phyloP scores from a whole-genome alignment of 140 eudicot genomes.

The Senecio squalidus region DNA sequence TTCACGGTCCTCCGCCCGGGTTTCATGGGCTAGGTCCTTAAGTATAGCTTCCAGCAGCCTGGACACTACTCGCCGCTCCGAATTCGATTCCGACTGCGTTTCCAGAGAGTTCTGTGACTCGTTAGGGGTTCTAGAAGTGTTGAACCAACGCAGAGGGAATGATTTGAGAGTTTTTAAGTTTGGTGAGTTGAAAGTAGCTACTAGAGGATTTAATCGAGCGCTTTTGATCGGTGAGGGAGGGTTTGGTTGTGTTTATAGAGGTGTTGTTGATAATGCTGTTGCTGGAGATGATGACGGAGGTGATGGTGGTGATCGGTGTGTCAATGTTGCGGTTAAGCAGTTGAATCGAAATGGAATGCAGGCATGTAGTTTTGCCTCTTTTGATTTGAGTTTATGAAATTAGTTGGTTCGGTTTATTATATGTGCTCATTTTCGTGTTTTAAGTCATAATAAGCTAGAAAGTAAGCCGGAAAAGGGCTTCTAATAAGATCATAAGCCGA shows the following conservation, averaged over 20 bases:
- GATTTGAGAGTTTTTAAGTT: slow-evolving; percentile 60
- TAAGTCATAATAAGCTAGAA: too few species aligned
- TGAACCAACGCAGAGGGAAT: slow-evolving; percentile 43
- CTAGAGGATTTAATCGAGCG: slow-evolving; percentile 52
- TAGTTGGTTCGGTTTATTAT: too few species aligned
- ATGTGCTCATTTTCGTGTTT: too few species aligned
- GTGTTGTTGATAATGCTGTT: slow-evolving; percentile 33
- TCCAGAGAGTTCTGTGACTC: slow-evolving; percentile 42
- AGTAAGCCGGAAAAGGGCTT: too few species aligned
- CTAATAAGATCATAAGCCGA: too few species aligned
- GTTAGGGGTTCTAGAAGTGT: slow-evolving; percentile 33
- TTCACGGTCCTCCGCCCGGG: slow-evolving; percentile 42
- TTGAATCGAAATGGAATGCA: slow-evolving; percentile 81
- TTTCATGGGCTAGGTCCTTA: slow-evolving; percentile 73
- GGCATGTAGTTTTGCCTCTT: slow-evolving; percentile 41
- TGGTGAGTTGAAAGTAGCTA: slow-evolving; percentile 62
- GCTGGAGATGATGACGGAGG: not conserved
- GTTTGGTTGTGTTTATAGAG: slow-evolving; percentile 72
- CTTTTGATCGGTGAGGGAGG: slow-evolving; percentile 86
- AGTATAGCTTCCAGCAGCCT: slow-evolving; percentile 56
- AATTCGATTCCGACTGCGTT: slow-evolving; percentile 42
- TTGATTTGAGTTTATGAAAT: not conserved
- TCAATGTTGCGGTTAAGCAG: slow-evolving; percentile 85
- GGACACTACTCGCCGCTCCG: slow-evolving; percentile 60
- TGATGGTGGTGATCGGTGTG: slow-evolving; percentile 10